phyloP scores from a whole-genome alignment of 257 asterid genomes.

The Schizonepeta tenuifolia region DNA sequence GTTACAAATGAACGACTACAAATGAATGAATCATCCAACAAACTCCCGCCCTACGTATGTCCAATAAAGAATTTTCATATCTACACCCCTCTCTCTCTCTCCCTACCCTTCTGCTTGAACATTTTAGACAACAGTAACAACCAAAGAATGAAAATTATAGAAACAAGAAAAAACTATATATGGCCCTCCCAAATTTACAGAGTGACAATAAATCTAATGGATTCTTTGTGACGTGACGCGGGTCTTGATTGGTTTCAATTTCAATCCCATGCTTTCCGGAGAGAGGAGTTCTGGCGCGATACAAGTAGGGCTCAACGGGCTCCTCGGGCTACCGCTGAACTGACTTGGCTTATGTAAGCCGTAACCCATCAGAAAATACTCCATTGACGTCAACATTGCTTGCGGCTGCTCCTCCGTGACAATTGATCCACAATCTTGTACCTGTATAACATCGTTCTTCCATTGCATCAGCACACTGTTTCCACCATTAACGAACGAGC shows the following conservation, averaged over 20 bases:
- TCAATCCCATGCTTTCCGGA: conserved; percentile 94
- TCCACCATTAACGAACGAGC: not conserved
- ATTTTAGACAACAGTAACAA: conserved; percentile 21
- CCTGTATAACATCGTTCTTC: conserved; percentile 46
- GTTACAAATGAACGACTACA: conserved; percentile 50
- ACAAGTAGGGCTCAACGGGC: conserved; percentile 81
- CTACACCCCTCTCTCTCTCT: conserved; percentile 31
- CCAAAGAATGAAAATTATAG: conserved; percentile 21
- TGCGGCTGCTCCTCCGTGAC: conserved; percentile 97
- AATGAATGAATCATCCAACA: conserved; percentile 49
- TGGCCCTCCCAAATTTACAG: conserved; percentile 42
- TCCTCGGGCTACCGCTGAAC: conserved; percentile 72
- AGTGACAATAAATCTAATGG: conserved; percentile 31
- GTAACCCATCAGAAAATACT: conserved; percentile 78
- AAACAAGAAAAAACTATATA: conserved; percentile 30
- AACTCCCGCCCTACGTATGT: conserved; percentile 41
- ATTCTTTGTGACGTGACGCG: conserved; percentile 39
- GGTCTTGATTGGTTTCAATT: conserved; percentile 85
- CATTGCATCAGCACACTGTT: conserved; percentile 2
- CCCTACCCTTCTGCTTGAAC: conserved; percentile 38
- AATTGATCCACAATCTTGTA: conserved; percentile 88
- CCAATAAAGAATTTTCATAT: conserved; percentile 56
- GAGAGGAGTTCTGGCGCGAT: conserved; percentile 87
- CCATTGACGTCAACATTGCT: conserved; percentile 86
- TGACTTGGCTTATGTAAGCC: conserved; percentile 68